Base-by-base conservation (phyloP, 441 rosid species). In the Bocquillonia castaneifolia region DNA sequence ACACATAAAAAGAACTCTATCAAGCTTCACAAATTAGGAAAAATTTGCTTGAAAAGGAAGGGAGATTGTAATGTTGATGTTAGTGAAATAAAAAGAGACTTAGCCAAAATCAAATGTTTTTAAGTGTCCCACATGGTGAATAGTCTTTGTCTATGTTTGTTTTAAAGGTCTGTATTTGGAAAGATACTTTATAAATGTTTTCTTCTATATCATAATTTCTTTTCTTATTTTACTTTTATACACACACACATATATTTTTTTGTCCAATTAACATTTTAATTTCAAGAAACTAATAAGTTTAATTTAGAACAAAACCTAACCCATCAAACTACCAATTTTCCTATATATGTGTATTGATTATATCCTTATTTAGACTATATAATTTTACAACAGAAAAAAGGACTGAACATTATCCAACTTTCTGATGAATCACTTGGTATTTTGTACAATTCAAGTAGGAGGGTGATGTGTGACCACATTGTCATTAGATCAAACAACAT, bases 61-160 rank as follows among this genome's bases (percentile, higher is more conserved):
- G 28, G 18, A 32, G 10, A 45, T n/a, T 28, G 6, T 55, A 67
- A 67, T 32, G 57, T 37, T 61, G 66, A 42, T 28, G 34, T 18
- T 36, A 57, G 31, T 66, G 50, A 66, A 54, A 55, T 32, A 25
- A 51, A n/a, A 32, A 22, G 47, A 48, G 22, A 51, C 23, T 34
- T 39, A 39, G 42, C 52, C 53, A 12, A 42, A 40, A 12, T 0
- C 6, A 63, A 28, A 28, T 42, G 44, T 42, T 26, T 28, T 22
- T 54, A 1, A 26, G 37, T 40, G 25, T 9, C 23, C 25, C 26
- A 66, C 36, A 59, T 59, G 37, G 54, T 44, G 32, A 50, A n/a
- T 50, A 50, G 68, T 64, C 68, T 64, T 51, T 64, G n/a, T 48
- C 56, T 29, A 50, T 42, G 66, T 62, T 63, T 28, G 66, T 63